phyloP scores from a whole-genome alignment of 2,329 filamentous ascomycete species.

The Trichoderma asperellum region DNA sequence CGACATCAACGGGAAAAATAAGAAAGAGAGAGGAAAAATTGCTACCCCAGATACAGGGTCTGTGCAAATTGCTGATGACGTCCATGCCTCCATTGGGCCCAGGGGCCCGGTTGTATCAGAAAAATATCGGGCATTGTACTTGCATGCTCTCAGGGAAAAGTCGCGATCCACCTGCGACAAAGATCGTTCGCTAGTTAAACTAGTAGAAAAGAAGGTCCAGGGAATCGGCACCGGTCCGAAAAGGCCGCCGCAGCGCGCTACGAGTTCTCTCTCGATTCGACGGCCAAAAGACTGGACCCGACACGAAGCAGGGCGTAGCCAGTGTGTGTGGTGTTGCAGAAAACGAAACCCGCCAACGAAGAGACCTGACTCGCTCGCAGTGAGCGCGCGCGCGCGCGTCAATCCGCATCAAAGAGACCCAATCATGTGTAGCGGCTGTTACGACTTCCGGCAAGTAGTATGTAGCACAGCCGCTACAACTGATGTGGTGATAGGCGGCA shows the following conservation, averaged over 20 bases:
- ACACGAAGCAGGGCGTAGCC: slow-evolving; percentile 2
- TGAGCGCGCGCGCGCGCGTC: slow-evolving; percentile 19
- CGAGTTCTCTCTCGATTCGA: slow-evolving; percentile 21
- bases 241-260: slow-evolving; percentile 4
- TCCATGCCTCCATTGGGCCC: slow-evolving; percentile 3
- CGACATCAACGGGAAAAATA: not conserved
- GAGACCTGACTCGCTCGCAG: slow-evolving; percentile 12
- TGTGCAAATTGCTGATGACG: slow-evolving; percentile 26
- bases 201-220: not conserved
- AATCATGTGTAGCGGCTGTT: not conserved
- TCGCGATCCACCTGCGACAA: slow-evolving; percentile 17
- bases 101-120: slow-evolving; percentile 13
- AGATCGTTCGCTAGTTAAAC: slow-evolving; percentile 3
- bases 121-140: slow-evolving; percentile 13
- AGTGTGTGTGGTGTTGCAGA: slow-evolving; percentile 14
- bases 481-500: not conserved
- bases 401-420: slow-evolving; percentile 2
- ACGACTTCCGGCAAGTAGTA: not conserved
- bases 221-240: slow-evolving; percentile 17
- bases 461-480: not conserved
- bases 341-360: not conserved
- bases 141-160: not conserved
- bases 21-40: not conserved
- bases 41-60: slow-evolving; percentile 21
- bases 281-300: not conserved